Evolutionary conservation across 2,329 filamentous ascomycete species (phyloP).

Genomic region (Aspergillus latus): DNA sequence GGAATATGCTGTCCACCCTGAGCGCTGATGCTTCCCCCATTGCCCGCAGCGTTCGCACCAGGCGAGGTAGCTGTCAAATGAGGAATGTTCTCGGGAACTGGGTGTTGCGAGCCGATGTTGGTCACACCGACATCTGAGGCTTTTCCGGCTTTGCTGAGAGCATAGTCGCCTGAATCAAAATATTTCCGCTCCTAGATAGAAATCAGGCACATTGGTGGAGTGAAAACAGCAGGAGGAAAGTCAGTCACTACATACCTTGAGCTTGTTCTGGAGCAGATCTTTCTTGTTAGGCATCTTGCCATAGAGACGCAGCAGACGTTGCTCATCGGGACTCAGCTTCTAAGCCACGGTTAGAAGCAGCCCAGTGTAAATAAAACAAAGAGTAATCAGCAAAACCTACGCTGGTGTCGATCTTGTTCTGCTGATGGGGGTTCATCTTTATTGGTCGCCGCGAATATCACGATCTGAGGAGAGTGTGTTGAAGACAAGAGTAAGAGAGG

Average conservation of each 20-base stretch:
- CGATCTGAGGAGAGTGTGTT: conserved; percentile 2
- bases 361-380: background rate
- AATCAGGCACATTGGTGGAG: background rate
- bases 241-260: conserved; percentile 62
- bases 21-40: conserved; percentile 29
- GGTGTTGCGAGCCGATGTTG: conserved; percentile 90
- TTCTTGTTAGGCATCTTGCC: conserved; percentile 96
- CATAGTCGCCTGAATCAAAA: conserved; percentile 95
- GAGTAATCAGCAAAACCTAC: conserved; percentile 56
- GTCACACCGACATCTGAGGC: conserved; percentile 91
- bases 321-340: conserved; percentile 92
- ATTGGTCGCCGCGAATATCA: conserved; percentile 4
- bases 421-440: conserved; percentile 91
- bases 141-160: conserved; percentile 95
- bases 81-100: conserved; percentile 90
- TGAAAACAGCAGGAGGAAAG: background rate
- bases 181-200: conserved; percentile 82
- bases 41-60: conserved; percentile 35
- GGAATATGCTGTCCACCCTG: conserved; percentile 43
- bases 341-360: conserved; percentile 42
- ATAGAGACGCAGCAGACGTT: conserved; percentile 93
- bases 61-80: conserved; percentile 71
- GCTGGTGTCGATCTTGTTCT: conserved; percentile 96
- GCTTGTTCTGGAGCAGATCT: conserved; percentile 94
- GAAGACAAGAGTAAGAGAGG: background rate